Percentiles rank a stretch among this genome's conserved stretches.
These are phyloP conservation scores for Apostasia shenzhenica DNA, from an alignment of 106 monocot genomes.

Conservation along the genomic window DNA sequence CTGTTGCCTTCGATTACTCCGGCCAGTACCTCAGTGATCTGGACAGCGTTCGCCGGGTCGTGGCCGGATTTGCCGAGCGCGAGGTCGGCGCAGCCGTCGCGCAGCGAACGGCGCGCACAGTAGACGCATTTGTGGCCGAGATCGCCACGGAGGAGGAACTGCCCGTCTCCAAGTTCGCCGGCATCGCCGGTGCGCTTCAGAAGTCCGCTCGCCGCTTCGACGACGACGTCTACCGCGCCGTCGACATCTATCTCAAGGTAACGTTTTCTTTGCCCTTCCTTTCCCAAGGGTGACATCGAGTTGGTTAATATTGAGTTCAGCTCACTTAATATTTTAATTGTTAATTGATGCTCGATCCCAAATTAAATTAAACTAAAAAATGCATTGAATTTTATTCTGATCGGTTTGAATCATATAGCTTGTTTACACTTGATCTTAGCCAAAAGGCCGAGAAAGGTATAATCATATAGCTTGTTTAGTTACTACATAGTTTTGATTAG, in stretches of 20 bases:
- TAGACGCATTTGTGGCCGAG: conserved; percentile 63
- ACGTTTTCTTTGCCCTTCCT: neutral
- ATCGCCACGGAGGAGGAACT: conserved; percentile 68
- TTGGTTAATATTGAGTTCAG: too few species aligned
- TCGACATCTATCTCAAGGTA: conserved; percentile 84
- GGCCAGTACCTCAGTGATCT: conserved; percentile 50
- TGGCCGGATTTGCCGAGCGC: conserved; percentile 45
- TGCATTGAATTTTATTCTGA: too few species aligned
- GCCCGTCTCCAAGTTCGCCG: conserved; percentile 63
- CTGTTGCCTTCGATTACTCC: conserved; percentile 36
- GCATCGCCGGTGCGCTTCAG: conserved; percentile 47
- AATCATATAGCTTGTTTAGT: too few species aligned
- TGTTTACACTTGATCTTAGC: conserved; percentile 99
- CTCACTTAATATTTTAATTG: too few species aligned
- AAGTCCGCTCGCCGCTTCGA: conserved; percentile 51
- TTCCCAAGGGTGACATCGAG: too few species aligned
- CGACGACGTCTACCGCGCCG: conserved; percentile 78
- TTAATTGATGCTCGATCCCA: too few species aligned
- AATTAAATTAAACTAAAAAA: too few species aligned
- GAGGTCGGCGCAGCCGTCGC: conserved; percentile 27
- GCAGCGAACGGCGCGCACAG: conserved; percentile 43
- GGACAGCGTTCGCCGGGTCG: conserved; percentile 48
- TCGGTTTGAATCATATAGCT: too few species aligned
- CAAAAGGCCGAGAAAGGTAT: conserved; percentile 99
- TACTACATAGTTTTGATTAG: too few species aligned